Base-by-base conservation (phyloP, 257 asterid species). In the Osmanthus fragrans region DNA sequence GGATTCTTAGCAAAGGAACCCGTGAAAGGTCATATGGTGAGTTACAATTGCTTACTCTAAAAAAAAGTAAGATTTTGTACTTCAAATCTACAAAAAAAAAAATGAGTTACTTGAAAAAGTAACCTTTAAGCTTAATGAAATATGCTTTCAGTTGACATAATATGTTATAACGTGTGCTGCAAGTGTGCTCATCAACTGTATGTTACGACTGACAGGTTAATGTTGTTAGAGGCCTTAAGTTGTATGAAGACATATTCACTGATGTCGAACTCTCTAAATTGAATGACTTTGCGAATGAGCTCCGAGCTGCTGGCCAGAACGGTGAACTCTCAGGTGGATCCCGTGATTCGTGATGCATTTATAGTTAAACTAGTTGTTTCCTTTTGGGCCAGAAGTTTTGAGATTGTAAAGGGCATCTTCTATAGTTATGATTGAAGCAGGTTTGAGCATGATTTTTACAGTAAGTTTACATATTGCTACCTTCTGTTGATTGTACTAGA, bases 311-410 rank as follows among this genome's bases (percentile, higher is more conserved):
- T 86, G 98, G 99, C 81, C 92, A 85, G 86, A 93, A 89, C 77
- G 99, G 99, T 74, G 94, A 93, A 90, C 98, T 95, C 92, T 91
- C 97, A 92, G 99, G 99, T 91, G 96, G 94, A 81, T 85, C 92
- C 89, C 79, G 90, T 90, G 97, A 90, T 87, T 81, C 91, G 90
- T 89, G 94, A 90, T 86, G 93, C 92, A 89, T 90, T 89, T 87
- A 88, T 88, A 83, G 89, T 88, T 91, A 86, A 80, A 84, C 85
- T 88, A 83, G 86, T 90, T 86, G 91, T 89, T 90, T 87, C 89
- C 88, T 86, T 89, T 93, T 89, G 84, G 90, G 89, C 85, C 89
- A 83, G 92, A 87, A 84, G 94, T 93, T 86, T 79, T 91, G 96
- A 88, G 94, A 45, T 45, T 45, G 54, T 45, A 45, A 45, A 45